phyloP scores from a whole-genome alignment of 192 early-diverging fungal species.

The Coemansia sp. region DNA sequence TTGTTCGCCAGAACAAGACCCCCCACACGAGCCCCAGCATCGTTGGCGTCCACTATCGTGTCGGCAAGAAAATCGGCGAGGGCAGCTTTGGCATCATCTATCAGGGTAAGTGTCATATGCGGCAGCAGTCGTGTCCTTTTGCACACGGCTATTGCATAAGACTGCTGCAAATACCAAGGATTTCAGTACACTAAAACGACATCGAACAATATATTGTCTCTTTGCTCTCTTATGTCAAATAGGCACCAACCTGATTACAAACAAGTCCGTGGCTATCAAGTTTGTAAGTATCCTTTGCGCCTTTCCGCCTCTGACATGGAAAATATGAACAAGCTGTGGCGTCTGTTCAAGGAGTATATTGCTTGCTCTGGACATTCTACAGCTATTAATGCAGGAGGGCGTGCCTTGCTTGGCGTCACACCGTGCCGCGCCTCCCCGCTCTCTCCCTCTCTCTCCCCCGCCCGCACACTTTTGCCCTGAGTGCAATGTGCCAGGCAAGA shows the following conservation, averaged over 20 bases:
- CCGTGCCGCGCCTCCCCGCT: neutral
- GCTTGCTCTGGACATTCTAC: neutral
- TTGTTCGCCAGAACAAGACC: conserved; percentile 38
- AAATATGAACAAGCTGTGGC: conserved; percentile 1
- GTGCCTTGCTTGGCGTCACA: neutral
- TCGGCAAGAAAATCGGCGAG: conserved; percentile 95
- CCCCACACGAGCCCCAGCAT: conserved; percentile 66
- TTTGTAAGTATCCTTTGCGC: conserved; percentile 58
- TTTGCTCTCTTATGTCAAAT: conserved; percentile 11
- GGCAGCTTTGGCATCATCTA: conserved; percentile 99
- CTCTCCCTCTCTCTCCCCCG: neutral
- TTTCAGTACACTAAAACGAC: neutral
- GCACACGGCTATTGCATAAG: neutral
- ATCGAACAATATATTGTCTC: neutral
- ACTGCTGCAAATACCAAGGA: neutral
- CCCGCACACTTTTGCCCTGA: neutral
- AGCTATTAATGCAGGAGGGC: conserved; percentile 4
- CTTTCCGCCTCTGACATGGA: neutral
- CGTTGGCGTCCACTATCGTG: conserved; percentile 94
- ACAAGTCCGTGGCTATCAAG: conserved; percentile 94
- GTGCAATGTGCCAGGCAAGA: neutral
- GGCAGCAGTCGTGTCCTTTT: neutral
- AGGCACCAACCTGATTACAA: conserved; percentile 78
- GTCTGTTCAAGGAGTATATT: conserved; percentile 11
- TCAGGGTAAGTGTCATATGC: conserved; percentile 68